Conservation (phyloP, 2,329 filamentous ascomycete genomes). For the Trematosphaeria pertusa region DNA sequence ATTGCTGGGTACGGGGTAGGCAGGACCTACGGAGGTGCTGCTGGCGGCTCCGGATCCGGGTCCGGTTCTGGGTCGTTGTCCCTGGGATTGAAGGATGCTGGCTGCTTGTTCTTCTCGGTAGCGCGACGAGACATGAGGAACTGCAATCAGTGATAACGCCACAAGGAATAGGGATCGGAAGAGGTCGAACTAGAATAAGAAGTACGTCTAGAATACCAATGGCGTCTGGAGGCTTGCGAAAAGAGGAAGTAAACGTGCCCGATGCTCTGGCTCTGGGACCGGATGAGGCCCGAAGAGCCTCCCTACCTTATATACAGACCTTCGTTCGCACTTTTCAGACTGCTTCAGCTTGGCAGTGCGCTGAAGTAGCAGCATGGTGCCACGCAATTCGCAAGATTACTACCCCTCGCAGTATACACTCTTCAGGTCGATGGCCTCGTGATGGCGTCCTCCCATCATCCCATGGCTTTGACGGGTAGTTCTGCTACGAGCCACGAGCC, state of each 20-base stretch:
- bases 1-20: slow-evolving; percentile 2
- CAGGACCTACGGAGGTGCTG: slow-evolving; percentile 36
- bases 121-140: slow-evolving; percentile 4
- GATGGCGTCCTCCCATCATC: slow-evolving; percentile 7
- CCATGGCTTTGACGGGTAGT: slow-evolving; percentile 16
- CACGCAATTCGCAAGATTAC: slow-evolving; percentile 6
- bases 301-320: slow-evolving; percentile 1
- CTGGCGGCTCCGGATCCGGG: slow-evolving; percentile 32
- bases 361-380: background rate
- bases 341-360: background rate
- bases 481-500: slow-evolving; percentile 13
- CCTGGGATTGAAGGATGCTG: background rate
- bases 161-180: background rate
- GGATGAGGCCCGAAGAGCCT: background rate
- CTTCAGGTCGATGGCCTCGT: slow-evolving; percentile 18
- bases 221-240: too few relatives aligned
- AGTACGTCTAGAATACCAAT: too few relatives aligned
- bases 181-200: background rate
- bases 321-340: background rate
- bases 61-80: slow-evolving; percentile 12
- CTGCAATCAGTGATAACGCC: background rate
- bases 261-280: too few relatives aligned
- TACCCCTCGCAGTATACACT: slow-evolving; percentile 14
- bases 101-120: background rate
- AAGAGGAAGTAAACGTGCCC: too few relatives aligned